Evolutionary conservation across 2,329 filamentous ascomycete genomes (phyloP).

Genomic region (Helotiales sp.): DNA sequence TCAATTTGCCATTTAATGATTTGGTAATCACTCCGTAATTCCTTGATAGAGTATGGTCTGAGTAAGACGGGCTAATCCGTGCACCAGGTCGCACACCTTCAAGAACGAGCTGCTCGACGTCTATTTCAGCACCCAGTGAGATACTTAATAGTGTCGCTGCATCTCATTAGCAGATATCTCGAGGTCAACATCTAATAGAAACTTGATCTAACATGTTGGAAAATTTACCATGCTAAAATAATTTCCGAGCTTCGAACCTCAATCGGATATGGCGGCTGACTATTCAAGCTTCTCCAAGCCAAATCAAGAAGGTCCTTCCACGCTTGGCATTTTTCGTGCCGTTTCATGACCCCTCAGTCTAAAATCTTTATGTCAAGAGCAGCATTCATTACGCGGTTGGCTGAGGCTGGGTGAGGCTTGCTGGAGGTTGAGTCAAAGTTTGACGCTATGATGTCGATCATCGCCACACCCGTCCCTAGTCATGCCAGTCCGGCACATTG

Average conservation of each 20-base stretch:
- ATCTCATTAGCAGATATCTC: too few species aligned
- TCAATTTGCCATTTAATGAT: not conserved
- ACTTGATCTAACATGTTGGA: too few species aligned
- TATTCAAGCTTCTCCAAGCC: slow-evolving; percentile 2
- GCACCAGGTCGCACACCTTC: not conserved
- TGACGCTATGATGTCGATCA: slow-evolving; percentile 9
- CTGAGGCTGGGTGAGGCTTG: too few species aligned
- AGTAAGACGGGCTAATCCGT: not conserved
- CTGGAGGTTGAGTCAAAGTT: slow-evolving; percentile 5
- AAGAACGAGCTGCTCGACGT: not conserved
- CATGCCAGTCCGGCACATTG: not conserved
- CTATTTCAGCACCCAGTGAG: not conserved
- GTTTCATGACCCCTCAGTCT: not conserved
- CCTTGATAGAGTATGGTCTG: not conserved
- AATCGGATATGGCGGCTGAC: not conserved
- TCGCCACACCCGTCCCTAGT: slow-evolving; percentile 12
- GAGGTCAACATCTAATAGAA: too few species aligned
- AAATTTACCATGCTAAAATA: too few species aligned
- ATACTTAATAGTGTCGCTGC: too few species aligned
- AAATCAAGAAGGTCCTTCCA: not conserved
- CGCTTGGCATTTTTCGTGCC: not conserved
- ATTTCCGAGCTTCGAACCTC: too few species aligned
- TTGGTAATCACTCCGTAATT: too few species aligned
- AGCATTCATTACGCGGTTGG: too few species aligned
- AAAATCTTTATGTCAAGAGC: too few species aligned